Evolutionary conservation across 148 eudicot species (phyloP).

Genomic region (Simmondsia chinensis): DNA sequence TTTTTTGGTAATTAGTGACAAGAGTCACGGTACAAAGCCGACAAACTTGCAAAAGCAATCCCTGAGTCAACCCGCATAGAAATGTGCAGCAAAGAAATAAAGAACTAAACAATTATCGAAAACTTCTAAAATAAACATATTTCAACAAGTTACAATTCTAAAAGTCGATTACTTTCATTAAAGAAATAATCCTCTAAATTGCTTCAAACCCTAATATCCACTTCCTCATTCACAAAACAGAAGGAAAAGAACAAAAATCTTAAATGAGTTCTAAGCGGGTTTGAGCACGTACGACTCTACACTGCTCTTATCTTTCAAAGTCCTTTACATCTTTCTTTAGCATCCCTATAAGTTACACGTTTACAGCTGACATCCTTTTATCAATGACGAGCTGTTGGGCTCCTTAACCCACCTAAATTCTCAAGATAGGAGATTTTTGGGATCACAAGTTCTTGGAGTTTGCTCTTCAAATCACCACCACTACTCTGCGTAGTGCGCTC

Average conservation of each 20-base stretch:
- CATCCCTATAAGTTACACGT: conserved; percentile 10
- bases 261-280: conserved; percentile 10
- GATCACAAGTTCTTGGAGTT: conserved; percentile 23
- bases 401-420: conserved; percentile 48
- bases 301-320: conserved; percentile 5
- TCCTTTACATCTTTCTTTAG: conserved; percentile 3
- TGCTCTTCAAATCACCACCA: conserved; percentile 14
- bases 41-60: too few relatives aligned
- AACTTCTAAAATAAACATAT: too few relatives aligned
- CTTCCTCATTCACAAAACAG: conserved; percentile 12
- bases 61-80: too few relatives aligned
- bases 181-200: conserved; percentile 1
- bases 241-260: background rate
- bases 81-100: too few relatives aligned
- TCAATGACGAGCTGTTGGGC: conserved; percentile 66
- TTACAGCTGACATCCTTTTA: background rate
- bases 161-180: too few relatives aligned
- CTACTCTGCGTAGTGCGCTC: conserved; percentile 18
- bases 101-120: too few relatives aligned
- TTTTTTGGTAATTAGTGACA: too few relatives aligned
- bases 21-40: too few relatives aligned
- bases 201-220: conserved; percentile 12
- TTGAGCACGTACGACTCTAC: conserved; percentile 10
- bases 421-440: conserved; percentile 49
- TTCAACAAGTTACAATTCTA: too few relatives aligned